Evolutionary conservation across 2,329 filamentous ascomycete species (phyloP), one percentile per base, ranked within the genome.

Genomic region (Calonectria ilicicola): DNA sequence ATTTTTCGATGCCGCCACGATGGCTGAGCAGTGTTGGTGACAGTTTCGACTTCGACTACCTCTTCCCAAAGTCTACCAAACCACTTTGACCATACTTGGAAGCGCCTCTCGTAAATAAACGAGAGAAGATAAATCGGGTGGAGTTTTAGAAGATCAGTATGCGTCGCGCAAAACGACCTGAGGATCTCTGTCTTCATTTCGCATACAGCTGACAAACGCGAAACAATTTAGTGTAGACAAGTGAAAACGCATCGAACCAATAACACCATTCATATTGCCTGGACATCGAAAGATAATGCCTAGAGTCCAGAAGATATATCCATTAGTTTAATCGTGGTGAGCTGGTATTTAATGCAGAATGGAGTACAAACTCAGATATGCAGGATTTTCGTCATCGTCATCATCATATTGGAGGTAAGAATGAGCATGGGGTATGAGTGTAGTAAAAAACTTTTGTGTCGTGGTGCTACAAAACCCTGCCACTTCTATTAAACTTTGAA

Each of bases 61-160:
- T 56, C 35, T 17, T 40, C 42, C 72, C 69, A 72, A 19, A 67
- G 29, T 10, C 15, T 23, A 23, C 53, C 35, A 26, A 72, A 63
- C 65, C 62, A 69, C 7, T 64, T 27, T 0, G 53, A 53, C 66
- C 72, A 74, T 14, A 6, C 23, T 7, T 40, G 12, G 32, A 64
- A 65, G 6, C 69, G 69, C 21, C 60, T 6, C 27, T 74, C 63
- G 53, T 49, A 67, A 5, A 74, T 46, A 23, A 67, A 29, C 15
- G 69, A 64, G 1, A 74, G 63, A 3, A 72, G 64, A 63, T 66
- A 67, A 21, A 74, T 44, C 9, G 72, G 72, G 38, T 74, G 69
- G 5, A 49, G 58, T 15, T 47, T 60, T n/a, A 74, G 40, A n/a
- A 62, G 32, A 19, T 56, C 49, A 17, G 40, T 29, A 60, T 67